phyloP scores from a whole-genome alignment of 768 basidiomycete genomes.

The Daedaleopsis sinensis region DNA sequence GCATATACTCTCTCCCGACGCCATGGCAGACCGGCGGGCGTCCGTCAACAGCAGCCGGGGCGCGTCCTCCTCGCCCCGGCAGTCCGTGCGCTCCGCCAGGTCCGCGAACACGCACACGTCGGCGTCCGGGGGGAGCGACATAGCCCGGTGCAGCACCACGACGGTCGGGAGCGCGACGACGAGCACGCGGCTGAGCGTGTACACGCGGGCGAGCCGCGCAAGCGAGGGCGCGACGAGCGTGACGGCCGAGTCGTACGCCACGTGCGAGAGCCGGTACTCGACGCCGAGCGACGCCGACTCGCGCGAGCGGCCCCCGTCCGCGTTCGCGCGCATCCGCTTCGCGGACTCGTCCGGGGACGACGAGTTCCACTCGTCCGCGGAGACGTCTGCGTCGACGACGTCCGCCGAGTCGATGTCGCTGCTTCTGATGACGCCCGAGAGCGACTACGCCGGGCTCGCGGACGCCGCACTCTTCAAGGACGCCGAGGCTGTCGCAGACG shows the following conservation, averaged over 20 bases:
- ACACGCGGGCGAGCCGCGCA: slow-evolving; percentile 8
- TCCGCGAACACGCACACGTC: slow-evolving; percentile 2
- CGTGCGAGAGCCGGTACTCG: slow-evolving; percentile 33
- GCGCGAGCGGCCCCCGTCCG: slow-evolving; percentile 6
- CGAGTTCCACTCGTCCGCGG: background rate
- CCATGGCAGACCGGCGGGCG: slow-evolving; percentile 3
- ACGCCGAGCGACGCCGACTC: slow-evolving; percentile 20
- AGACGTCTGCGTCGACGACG: background rate
- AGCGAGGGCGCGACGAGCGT: slow-evolving; percentile 29
- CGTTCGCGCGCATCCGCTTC: background rate
- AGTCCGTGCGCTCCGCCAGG: slow-evolving; percentile 4
- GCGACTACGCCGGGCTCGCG: slow-evolving; percentile 11
- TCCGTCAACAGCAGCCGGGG: background rate
- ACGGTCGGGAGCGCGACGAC: background rate
- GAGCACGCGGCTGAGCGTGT: background rate
- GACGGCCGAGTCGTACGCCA: slow-evolving; percentile 30
- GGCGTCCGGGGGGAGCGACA: background rate
- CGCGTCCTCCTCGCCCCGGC: background rate
- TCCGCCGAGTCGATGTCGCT: slow-evolving; percentile 1
- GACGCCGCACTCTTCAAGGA: slow-evolving; percentile 11
- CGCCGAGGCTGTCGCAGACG: background rate
- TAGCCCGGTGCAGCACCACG: background rate
- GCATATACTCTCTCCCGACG: slow-evolving; percentile 27
- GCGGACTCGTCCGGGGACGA: background rate
- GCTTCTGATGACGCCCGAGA: slow-evolving; percentile 10